A percentile compares a stretch with the other conserved stretches of the same genome.
Conservation (phyloP, 306 rosid species). For the Begonia fuchsioides region DNA sequence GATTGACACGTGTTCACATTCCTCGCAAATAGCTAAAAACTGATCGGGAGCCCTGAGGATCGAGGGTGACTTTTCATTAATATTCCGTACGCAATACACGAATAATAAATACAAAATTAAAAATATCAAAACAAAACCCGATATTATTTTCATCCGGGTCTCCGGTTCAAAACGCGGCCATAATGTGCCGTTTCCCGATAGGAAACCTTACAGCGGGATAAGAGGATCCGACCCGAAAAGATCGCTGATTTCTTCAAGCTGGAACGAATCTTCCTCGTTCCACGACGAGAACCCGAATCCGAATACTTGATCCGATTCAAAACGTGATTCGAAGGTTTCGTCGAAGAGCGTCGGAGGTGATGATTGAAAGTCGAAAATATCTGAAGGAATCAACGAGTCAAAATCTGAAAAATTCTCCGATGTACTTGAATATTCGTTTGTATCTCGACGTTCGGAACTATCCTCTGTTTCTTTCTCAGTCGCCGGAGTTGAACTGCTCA, state of each 20-base stretch:
- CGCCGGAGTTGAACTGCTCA: neutral
- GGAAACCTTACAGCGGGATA: conserved; percentile 31
- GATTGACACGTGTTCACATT: no score
- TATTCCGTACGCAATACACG: neutral
- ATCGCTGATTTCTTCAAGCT: conserved; percentile 52
- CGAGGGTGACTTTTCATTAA: neutral
- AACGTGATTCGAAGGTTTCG: conserved; percentile 6
- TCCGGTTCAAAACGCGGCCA: no score
- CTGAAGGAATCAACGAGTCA: conserved; percentile 21
- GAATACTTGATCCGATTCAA: conserved; percentile 20
- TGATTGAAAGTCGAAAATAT: conserved; percentile 33
- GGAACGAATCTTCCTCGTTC: conserved; percentile 42
- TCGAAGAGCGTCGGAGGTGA: conserved; percentile 23
- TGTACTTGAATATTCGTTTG: conserved; percentile 17
- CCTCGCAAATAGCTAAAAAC: no score
- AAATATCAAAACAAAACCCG: no score
- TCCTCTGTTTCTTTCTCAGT: conserved; percentile 8
- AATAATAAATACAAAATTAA: no score
- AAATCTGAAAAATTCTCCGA: conserved; percentile 25
- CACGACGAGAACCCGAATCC: conserved; percentile 29
- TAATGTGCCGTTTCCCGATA: no score
- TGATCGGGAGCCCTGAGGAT: no score
- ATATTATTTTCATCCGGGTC: no score
- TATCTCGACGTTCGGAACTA: neutral
- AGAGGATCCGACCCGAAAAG: conserved; percentile 49